A percentile compares a stretch with the other conserved stretches of the same genome.
Conservation (phyloP, 768 basidiomycete species). For the Psilocybe azurescens region DNA sequence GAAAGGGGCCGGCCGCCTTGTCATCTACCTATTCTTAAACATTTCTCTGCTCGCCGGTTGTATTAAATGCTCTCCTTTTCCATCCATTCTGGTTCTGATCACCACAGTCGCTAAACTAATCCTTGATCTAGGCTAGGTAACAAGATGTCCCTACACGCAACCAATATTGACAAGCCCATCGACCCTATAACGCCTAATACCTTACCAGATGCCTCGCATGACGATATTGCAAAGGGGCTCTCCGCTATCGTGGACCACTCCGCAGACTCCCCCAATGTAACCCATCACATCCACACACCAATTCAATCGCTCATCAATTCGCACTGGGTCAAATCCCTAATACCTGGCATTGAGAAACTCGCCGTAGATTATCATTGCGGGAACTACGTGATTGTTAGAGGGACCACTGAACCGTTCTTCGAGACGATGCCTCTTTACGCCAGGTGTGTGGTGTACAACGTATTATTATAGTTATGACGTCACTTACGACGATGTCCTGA, state of each 20-base stretch:
- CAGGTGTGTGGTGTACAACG: slow-evolving; percentile 32
- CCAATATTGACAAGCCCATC: slow-evolving; percentile 24
- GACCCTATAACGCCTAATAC: slow-evolving; percentile 37
- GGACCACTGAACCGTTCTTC: slow-evolving; percentile 57
- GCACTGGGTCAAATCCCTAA: slow-evolving; percentile 48
- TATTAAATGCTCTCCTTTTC: neutral
- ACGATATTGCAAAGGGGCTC: slow-evolving; percentile 38
- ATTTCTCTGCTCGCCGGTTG: neutral
- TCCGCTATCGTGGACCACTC: slow-evolving; percentile 42
- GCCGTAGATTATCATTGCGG: slow-evolving; percentile 60
- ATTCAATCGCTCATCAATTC: slow-evolving; percentile 31
- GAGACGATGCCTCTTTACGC: slow-evolving; percentile 80
- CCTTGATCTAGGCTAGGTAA: neutral
- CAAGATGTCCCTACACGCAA: slow-evolving; percentile 12
- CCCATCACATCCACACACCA: slow-evolving; percentile 37
- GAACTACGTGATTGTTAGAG: slow-evolving; percentile 60
- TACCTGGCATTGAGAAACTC: slow-evolving; percentile 61
- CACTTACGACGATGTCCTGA: neutral
- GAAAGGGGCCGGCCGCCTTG: neutral
- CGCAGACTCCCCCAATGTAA: slow-evolving; percentile 29
- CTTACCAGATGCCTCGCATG: slow-evolving; percentile 38
- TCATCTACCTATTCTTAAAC: slow-evolving; percentile 6
- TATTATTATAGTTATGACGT: slow-evolving; percentile 3
- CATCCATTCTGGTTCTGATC: neutral
- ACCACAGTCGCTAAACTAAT: neutral